Evolutionary conservation across 192 early-diverging fungal genomes (phyloP).

Genomic region (Endogone sp.): DNA sequence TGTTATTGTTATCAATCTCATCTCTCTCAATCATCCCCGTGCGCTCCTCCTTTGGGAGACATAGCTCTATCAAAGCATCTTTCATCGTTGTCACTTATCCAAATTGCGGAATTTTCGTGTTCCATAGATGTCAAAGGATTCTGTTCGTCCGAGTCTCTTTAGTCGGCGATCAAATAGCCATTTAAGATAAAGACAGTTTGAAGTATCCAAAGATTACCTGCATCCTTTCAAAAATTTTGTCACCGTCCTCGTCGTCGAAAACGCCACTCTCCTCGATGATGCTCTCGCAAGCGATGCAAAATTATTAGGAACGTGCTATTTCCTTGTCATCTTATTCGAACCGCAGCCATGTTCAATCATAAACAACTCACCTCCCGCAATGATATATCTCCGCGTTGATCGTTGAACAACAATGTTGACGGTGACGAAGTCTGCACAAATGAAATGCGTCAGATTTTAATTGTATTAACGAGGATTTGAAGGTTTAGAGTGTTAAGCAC

Average conservation of each 20-base stretch:
- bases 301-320: background rate
- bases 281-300: background rate
- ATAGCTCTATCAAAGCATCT: background rate
- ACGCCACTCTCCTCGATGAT: background rate
- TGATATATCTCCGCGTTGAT: background rate
- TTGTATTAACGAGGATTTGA: background rate
- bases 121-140: background rate
- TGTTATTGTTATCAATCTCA: background rate
- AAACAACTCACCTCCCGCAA: background rate
- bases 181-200: background rate
- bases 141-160: background rate
- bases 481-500: background rate
- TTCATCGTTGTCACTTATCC: background rate
- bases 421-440: background rate
- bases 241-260: background rate
- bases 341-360: background rate
- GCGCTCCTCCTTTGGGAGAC: background rate
- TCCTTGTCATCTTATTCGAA: background rate
- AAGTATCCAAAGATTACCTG: background rate
- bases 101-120: background rate
- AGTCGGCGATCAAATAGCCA: background rate
- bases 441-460: background rate
- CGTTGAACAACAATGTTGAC: background rate
- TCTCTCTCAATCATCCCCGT: background rate
- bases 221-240: background rate